These are phyloP conservation scores for Pholiota adiposa DNA, from an alignment of 1,284 basidiomycete species.

Conservation along the genomic window DNA sequence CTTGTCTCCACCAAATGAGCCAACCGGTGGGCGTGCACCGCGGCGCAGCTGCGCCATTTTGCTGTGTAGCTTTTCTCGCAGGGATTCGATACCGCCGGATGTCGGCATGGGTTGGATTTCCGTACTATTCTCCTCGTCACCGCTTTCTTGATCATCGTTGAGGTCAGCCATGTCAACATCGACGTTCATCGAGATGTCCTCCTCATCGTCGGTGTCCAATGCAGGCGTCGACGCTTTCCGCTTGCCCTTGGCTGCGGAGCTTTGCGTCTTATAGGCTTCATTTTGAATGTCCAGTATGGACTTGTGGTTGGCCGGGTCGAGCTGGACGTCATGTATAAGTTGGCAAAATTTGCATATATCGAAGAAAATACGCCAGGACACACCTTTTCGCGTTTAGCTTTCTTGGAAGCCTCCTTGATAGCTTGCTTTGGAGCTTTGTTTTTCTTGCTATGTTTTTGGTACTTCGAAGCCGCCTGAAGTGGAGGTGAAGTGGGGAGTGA, in stretches of 20 bases:
- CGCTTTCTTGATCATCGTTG: slow-evolving; percentile 30
- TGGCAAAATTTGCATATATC: slow-evolving; percentile 3
- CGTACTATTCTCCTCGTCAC: slow-evolving; percentile 33
- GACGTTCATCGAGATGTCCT: slow-evolving; percentile 42
- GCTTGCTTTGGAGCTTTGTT: slow-evolving; percentile 82
- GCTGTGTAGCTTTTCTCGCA: slow-evolving; percentile 80
- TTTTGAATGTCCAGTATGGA: slow-evolving; percentile 79
- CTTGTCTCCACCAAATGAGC: slow-evolving; percentile 57
- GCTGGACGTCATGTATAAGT: slow-evolving; percentile 46
- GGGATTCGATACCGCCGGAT: slow-evolving; percentile 66
- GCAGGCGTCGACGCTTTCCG: slow-evolving; percentile 45
- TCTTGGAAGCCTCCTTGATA: slow-evolving; percentile 85
- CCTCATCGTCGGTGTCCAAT: slow-evolving; percentile 40
- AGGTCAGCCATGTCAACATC: slow-evolving; percentile 40
- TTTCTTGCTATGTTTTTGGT: slow-evolving; percentile 90
- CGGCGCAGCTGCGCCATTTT: slow-evolving; percentile 76
- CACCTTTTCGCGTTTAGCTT: slow-evolving; percentile 86
- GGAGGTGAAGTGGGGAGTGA: not conserved
- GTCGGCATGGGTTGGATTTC: slow-evolving; percentile 70
- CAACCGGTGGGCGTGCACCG: slow-evolving; percentile 34
- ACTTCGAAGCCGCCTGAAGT: slow-evolving; percentile 64
- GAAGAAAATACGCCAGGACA: slow-evolving; percentile 20
- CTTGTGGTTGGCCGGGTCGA: slow-evolving; percentile 89
- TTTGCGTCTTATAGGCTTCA: slow-evolving; percentile 43
- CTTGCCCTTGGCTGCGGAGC: slow-evolving; percentile 43